phyloP scores from a whole-genome alignment of 805 yeast genomes.

The Wickerhamomyces chaumierensis region DNA sequence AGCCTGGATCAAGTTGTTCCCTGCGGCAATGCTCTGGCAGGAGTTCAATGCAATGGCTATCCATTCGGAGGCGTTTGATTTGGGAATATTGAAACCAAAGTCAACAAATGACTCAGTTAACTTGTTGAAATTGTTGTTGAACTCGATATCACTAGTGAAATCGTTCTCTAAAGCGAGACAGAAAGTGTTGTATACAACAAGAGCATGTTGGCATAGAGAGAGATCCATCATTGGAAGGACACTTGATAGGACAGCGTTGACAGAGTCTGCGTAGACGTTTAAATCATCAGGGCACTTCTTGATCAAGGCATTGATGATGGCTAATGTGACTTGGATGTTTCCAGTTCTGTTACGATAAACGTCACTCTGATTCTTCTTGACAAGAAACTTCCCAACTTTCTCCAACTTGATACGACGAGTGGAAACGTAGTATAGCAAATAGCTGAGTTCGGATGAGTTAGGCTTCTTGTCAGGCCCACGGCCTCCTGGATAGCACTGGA shows the following conservation, averaged over 20 bases:
- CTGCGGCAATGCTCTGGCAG: constrained; percentile 23
- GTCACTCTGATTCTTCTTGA: constrained; percentile 51
- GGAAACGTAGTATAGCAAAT: constrained; percentile 80
- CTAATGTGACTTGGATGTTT: constrained; percentile 73
- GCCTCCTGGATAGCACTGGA: constrained; percentile 91
- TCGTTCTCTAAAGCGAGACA: constrained; percentile 46
- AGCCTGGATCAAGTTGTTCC: constrained; percentile 15
- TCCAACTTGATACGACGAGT: constrained; percentile 82
- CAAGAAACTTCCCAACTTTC: constrained; percentile 66
- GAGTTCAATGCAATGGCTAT: constrained; percentile 32
- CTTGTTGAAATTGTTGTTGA: constrained; percentile 34
- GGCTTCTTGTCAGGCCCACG: constrained; percentile 80
- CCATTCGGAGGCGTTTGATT: constrained; percentile 25
- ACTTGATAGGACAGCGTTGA: constrained; percentile 44
- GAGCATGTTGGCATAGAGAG: constrained; percentile 42
- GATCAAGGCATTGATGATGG: constrained; percentile 57
- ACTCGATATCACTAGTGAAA: constrained; percentile 53
- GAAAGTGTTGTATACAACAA: constrained; percentile 35
- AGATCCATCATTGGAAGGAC: constrained; percentile 49
- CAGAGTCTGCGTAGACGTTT: constrained; percentile 66
- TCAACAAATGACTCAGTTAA: constrained; percentile 21
- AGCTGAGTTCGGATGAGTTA: constrained; percentile 83
- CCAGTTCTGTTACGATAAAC: constrained; percentile 55
- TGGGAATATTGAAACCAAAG: constrained; percentile 6
- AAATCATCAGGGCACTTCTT: constrained; percentile 72